Conservation (phyloP, 352 stramenopile species). For the Halophytophthora batemanensis region DNA sequence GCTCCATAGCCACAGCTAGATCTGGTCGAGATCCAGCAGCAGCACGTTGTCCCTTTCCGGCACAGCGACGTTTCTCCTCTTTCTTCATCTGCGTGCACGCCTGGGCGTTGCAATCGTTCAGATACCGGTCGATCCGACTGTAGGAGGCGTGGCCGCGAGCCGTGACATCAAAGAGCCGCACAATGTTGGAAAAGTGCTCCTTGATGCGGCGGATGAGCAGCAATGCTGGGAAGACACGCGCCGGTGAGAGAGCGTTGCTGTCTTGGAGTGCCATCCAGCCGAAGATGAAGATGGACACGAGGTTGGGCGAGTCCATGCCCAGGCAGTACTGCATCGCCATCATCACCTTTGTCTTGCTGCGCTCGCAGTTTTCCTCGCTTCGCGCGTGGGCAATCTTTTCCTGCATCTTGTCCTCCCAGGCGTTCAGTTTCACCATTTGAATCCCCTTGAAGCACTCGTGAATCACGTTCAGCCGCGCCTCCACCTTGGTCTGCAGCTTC, state of each 20-base stretch:
- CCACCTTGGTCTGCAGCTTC: slow-evolving; percentile 20
- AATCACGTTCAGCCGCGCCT: slow-evolving; percentile 36
- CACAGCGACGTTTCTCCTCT: not conserved
- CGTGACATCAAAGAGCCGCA: slow-evolving; percentile 22
- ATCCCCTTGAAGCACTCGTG: slow-evolving; percentile 50
- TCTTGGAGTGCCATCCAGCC: slow-evolving; percentile 33
- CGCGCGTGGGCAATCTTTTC: slow-evolving; percentile 35
- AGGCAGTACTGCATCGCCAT: slow-evolving; percentile 30
- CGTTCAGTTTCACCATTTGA: slow-evolving; percentile 55
- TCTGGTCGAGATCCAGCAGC: slow-evolving; percentile 9
- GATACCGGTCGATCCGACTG: slow-evolving; percentile 23
- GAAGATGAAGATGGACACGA: slow-evolving; percentile 39
- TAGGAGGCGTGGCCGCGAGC: slow-evolving; percentile 20
- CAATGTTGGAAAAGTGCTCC: slow-evolving; percentile 25
- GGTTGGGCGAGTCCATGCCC: slow-evolving; percentile 26
- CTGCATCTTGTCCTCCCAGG: slow-evolving; percentile 56
- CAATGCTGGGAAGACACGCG: slow-evolving; percentile 31
- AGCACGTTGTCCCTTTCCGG: not conserved
- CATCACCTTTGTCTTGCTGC: slow-evolving; percentile 17
- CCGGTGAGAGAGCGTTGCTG: slow-evolving; percentile 24
- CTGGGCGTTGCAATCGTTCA: slow-evolving; percentile 11
- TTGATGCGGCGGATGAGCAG: slow-evolving; percentile 34
- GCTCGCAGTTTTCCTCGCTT: slow-evolving; percentile 30
- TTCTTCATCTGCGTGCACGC: slow-evolving; percentile 6
- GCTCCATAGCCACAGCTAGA: slow-evolving; percentile 32